A percentile compares a stretch with the other conserved stretches of the same genome.
Evolutionary conservation across 2,329 filamentous ascomycete genomes (phyloP).

Genomic region (Cladobotryum protrusum): DNA sequence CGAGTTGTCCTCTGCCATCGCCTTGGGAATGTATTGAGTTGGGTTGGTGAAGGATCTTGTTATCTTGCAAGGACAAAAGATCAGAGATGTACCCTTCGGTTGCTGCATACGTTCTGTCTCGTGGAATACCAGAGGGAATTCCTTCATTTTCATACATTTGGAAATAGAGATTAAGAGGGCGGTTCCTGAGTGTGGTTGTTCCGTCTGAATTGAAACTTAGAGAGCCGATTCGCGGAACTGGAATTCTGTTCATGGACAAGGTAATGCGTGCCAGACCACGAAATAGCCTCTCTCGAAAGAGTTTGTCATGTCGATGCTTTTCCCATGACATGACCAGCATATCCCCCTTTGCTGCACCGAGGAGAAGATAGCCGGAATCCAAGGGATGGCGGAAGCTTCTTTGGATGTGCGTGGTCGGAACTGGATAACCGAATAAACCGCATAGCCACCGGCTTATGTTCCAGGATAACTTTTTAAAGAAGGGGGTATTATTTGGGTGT

Average conservation of each 20-base stretch:
- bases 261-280: conserved; percentile 20
- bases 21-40: conserved; percentile 23
- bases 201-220: conserved; percentile 22
- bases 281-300: conserved; percentile 17
- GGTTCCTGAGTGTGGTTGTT: conserved; percentile 25
- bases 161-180: conserved; percentile 25
- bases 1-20: conserved; percentile 24
- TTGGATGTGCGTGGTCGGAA: no score
- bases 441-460: no score
- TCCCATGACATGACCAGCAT: conserved; percentile 3
- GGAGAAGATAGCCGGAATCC: no score
- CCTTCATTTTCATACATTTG: conserved; percentile 29
- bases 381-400: no score
- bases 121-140: conserved; percentile 26
- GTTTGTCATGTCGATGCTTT: conserved; percentile 13
- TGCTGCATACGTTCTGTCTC: conserved; percentile 24
- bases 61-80: conserved; percentile 29
- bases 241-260: conserved; percentile 17
- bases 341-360: conserved; percentile 5
- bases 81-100: conserved; percentile 24
- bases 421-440: no score
- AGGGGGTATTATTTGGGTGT: no score
- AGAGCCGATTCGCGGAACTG: conserved; percentile 28
- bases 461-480: no score
- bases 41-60: conserved; percentile 25